Evolutionary conservation across 768 basidiomycete species (phyloP).

Genomic region (Mycena vulgaris): DNA sequence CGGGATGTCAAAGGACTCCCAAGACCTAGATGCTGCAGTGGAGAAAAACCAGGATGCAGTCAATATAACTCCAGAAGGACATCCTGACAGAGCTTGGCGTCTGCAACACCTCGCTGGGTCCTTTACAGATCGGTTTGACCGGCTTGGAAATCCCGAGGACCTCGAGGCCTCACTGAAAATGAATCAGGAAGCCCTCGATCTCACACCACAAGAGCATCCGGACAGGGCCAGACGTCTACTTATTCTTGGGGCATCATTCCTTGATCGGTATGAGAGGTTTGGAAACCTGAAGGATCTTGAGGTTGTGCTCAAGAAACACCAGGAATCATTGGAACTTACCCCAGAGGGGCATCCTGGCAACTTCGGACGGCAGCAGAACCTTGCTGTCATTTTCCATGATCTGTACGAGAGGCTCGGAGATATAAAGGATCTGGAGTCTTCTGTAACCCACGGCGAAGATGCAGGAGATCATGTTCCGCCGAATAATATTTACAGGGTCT

Average conservation of each 20-base stretch:
- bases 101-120: background rate
- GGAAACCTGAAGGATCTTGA: slow-evolving; percentile 2
- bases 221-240: background rate
- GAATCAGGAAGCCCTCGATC: background rate
- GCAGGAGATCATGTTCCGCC: background rate
- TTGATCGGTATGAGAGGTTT: background rate
- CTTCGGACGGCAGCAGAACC: background rate
- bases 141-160: background rate
- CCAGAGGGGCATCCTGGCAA: background rate
- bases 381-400: background rate
- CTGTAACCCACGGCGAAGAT: background rate
- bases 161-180: background rate
- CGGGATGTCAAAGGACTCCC: background rate
- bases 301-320: background rate
- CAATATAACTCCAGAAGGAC: too few species aligned
- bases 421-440: background rate
- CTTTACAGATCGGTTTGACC: background rate
- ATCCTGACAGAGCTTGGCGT: background rate
- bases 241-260: background rate
- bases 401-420: background rate
- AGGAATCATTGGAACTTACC: too few species aligned
- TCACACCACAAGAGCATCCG: background rate
- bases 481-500: background rate
- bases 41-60: background rate
- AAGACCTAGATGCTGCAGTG: background rate